Percentiles rank a stretch among this genome's conserved stretches.
phyloP scores from a whole-genome alignment of 75 land plant genomes.

The Cupressus sempervirens region DNA sequence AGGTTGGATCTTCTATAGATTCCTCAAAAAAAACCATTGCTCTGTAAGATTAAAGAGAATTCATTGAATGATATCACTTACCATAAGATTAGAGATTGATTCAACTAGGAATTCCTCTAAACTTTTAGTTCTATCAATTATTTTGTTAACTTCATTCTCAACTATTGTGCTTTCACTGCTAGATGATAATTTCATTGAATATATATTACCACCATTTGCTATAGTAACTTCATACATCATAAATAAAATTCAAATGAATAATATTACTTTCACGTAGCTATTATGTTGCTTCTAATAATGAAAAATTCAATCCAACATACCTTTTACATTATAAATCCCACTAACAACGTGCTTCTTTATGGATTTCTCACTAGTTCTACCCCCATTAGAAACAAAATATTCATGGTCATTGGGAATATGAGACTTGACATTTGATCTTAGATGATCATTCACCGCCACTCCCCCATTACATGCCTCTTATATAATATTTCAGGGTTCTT shows the following conservation, averaged over 20 bases:
- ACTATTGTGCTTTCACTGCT: background rate
- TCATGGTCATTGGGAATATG: background rate
- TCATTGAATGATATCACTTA: background rate
- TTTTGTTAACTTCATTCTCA: background rate
- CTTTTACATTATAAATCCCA: background rate
- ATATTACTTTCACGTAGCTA: background rate
- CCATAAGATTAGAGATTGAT: background rate
- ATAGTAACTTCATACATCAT: background rate
- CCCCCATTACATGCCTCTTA: background rate
- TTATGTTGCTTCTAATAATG: background rate
- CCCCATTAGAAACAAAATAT: background rate
- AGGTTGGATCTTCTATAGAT: conserved; percentile 6
- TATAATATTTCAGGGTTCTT: background rate
- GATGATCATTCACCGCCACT: background rate
- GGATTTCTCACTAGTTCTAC: background rate
- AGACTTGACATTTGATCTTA: conserved; percentile 14
- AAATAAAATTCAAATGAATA: background rate
- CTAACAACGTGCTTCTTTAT: background rate
- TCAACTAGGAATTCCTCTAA: background rate
- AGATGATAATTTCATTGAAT: background rate
- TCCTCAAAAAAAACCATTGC: background rate
- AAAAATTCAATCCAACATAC: background rate
- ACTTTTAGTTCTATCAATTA: background rate
- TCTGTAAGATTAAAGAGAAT: conserved; percentile 3
- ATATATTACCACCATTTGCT: background rate